These are phyloP conservation scores for Hura crepitans DNA, from an alignment of 441 rosid genomes.

Conservation along the genomic window DNA sequence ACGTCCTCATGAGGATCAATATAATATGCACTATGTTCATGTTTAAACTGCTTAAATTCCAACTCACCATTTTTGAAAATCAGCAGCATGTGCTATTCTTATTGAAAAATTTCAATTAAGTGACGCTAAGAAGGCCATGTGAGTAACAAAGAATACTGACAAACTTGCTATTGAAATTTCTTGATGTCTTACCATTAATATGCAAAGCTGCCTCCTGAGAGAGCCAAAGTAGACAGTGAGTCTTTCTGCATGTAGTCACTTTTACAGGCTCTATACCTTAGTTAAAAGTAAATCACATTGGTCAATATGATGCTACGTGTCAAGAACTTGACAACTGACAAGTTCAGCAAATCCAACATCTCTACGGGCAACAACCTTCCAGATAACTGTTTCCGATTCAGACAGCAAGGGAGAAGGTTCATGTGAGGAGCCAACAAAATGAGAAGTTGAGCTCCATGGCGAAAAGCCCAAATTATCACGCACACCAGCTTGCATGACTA, in stretches of 20 bases:
- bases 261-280: conserved; percentile 1
- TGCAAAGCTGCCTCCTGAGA: conserved; percentile 10
- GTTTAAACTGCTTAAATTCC: conserved; percentile 7
- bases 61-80: conserved; percentile 9
- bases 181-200: conserved; percentile 8
- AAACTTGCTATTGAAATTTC: neutral
- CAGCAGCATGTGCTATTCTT: neutral
- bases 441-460: conserved; percentile 31
- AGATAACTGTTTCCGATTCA: conserved; percentile 52
- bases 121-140: conserved; percentile 3
- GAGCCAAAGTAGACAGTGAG: neutral
- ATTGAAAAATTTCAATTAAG: neutral
- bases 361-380: conserved; percentile 58
- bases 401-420: conserved; percentile 31
- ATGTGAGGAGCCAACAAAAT: conserved; percentile 23
- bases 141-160: neutral
- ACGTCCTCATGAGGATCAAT: neutral
- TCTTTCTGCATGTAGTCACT: neutral
- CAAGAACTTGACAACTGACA: conserved; percentile 75
- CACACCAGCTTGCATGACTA: conserved; percentile 56
- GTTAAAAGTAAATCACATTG: neutral
- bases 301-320: conserved; percentile 32
- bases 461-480: conserved; percentile 32
- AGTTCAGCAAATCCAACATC: conserved; percentile 64
- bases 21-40: neutral